Evolutionary conservation across 441 rosid species (phyloP), one percentile per base, ranked within the genome.

Genomic region (Raphanus hybrid): DNA sequence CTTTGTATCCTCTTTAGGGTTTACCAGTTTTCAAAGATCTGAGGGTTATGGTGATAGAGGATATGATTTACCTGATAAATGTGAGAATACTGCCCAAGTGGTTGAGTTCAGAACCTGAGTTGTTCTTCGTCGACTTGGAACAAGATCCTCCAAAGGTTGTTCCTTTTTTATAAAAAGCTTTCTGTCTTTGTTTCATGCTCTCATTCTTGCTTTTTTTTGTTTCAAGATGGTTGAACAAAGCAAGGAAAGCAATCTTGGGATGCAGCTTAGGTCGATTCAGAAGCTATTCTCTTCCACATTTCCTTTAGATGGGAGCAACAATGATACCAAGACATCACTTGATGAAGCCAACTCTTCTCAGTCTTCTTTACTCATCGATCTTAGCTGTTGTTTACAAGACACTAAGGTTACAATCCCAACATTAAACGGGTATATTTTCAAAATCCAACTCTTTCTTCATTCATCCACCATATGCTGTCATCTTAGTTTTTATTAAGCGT

Each of bases 61-160:
- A 93, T 66, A 93, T 95, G 97, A 89, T 95, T 79, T 95, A 91
- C 82, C 76, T 95, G 86, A 78, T 89, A 52, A 93, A 93, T 73
- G 80, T 77, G 26, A 87, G 78, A 82, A 89, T 74, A 59, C 80
- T 93, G 6, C 86, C 91, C 2, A 80, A 89, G 81, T 82, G 95
- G 87, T 83, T 95, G 84, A 84, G 71, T 73, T 81, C 81, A 52
- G 87, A 89, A 74, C 82, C 81, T 4, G 86, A 81, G 43, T 73
- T 89, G 73, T 80, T 80, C 75, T 88, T 90, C 11, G 87, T 95
- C 70, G 87, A 93, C 81, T 81, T 93, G 66, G 97, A 91, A 76
- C 87, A 88, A 67, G 97, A 95, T 82, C 99, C 99, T 82, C 95
- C 92, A 59, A 79, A 90, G 96, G 99, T 95, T 86, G 62, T 63